Evolutionary conservation across 1,284 basidiomycete species (phyloP), one percentile per base, ranked within the genome.

Genomic region (Erythrobasidium hasegawianum): DNA sequence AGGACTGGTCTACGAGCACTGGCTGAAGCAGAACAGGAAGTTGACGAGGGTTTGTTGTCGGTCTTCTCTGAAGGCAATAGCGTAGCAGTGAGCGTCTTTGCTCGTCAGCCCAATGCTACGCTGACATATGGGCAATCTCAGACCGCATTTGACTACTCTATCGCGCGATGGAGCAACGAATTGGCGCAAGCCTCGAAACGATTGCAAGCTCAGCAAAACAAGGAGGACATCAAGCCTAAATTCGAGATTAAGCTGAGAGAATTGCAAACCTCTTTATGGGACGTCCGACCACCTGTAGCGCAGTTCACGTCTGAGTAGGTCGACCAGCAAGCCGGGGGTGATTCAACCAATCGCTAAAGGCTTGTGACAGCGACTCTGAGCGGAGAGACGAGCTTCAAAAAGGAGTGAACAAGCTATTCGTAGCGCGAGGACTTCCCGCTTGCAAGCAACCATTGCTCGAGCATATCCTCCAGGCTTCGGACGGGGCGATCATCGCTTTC

Each of bases 401-500:
- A 0, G 78, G 89, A 14, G 81, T 88, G 0, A 85, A 90, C 69
- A 85, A 87, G 68, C 83, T 95, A 57, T 87, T 88, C 16, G 84
- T 84, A 0, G 83, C 86, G 22, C 87, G 90, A 68, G 82, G 82
- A 47, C 79, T 95, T 54, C 84, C 84, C 67, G 85, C 83, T 64
- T 88, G 87, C 0, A 91, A 93, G 75, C 84, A 87, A 43, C 85
- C 87, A 0, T 88, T 95, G 57, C 78, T 96, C 3, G 85, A 84
- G 33, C 85, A 87, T 16, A 85, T 94, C 20, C 75, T 95, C 22
- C 78, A 81, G 60, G 85, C 89, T 1, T 82, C 94, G 69, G 89
- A 92, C 73, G 86, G 88, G 0, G 83, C 87, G 1, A 83, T 86
- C 1, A 90, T 95, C 24, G 89, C 87, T 72, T 87, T 93, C 80